Conservation (phyloP, 1,284 basidiomycete genomes). For the Malassezia pachydermatis region DNA sequence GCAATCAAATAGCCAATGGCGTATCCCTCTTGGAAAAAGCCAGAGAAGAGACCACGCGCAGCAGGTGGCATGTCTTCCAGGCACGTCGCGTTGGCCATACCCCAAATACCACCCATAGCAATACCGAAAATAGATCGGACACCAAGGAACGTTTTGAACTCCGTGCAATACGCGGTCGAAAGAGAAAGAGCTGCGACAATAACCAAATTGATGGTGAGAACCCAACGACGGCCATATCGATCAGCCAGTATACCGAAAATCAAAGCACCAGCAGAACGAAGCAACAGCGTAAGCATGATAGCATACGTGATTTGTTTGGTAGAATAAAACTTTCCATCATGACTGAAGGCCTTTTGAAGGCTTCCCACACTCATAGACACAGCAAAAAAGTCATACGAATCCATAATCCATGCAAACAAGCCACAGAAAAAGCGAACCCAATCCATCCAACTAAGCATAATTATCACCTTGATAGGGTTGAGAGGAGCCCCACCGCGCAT, state of each 20-base stretch:
- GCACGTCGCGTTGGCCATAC: conserved; percentile 49
- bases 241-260: conserved; percentile 56
- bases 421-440: conserved; percentile 34
- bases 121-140: conserved; percentile 51
- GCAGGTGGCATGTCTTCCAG: conserved; percentile 83
- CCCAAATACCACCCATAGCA: conserved; percentile 57
- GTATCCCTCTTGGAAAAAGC: conserved; percentile 74
- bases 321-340: not conserved
- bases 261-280: conserved; percentile 75
- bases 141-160: conserved; percentile 52
- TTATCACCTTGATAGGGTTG: conserved; percentile 37
- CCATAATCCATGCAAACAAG: conserved; percentile 37
- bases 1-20: conserved; percentile 54
- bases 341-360: not conserved
- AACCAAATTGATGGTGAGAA: conserved; percentile 52
- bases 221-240: conserved; percentile 63
- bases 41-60: conserved; percentile 72
- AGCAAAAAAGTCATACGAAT: conserved; percentile 42
- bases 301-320: conserved; percentile 49
- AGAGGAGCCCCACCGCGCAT: conserved; percentile 33
- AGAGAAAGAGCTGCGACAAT: conserved; percentile 58
- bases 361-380: conserved; percentile 32
- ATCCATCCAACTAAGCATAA: conserved; percentile 33
- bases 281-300: conserved; percentile 83
- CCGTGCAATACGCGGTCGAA: conserved; percentile 54